These are phyloP conservation scores for Glycine latifolia DNA, from an alignment of 306 rosid species.

Conservation along the genomic window DNA sequence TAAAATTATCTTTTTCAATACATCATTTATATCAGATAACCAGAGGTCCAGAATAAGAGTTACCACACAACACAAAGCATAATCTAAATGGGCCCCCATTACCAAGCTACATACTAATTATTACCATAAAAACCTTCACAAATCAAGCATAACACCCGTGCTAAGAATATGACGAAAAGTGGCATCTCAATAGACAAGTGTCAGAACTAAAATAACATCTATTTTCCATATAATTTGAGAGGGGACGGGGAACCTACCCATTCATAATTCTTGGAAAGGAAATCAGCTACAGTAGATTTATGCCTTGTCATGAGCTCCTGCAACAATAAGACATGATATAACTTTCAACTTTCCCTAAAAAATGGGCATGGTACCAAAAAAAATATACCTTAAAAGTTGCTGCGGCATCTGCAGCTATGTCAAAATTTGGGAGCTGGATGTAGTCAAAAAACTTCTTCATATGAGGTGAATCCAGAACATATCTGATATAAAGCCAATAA, in stretches of 20 bases:
- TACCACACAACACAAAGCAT: too few species aligned
- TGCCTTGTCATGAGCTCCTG: conserved; percentile 98
- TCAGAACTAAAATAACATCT: not conserved
- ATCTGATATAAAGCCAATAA: conserved; percentile 52
- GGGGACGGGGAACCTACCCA: conserved; percentile 64
- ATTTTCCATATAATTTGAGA: conserved; percentile 16
- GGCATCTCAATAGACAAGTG: conserved; percentile 30
- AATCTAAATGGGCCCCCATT: too few species aligned
- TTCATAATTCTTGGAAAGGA: conserved; percentile 83
- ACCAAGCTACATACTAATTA: too few species aligned
- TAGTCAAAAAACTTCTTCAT: conserved; percentile 85
- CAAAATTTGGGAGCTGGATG: conserved; percentile 90
- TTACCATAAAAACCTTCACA: not conserved
- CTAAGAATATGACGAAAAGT: not conserved
- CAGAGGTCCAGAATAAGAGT: too few species aligned
- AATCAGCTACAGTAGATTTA: conserved; percentile 91
- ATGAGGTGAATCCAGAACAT: conserved; percentile 83
- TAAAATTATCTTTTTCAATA: too few species aligned
- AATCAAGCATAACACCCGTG: conserved; percentile 6
- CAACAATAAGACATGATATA: conserved; percentile 43
- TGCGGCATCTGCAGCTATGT: conserved; percentile 94
- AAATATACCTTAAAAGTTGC: conserved; percentile 85
- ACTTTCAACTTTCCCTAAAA: not conserved
- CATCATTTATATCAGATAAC: too few species aligned
- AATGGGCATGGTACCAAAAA: not conserved